Base-by-base conservation (phyloP, 441 rosid genomes). In the Euphorbia schlechtendalii region DNA sequence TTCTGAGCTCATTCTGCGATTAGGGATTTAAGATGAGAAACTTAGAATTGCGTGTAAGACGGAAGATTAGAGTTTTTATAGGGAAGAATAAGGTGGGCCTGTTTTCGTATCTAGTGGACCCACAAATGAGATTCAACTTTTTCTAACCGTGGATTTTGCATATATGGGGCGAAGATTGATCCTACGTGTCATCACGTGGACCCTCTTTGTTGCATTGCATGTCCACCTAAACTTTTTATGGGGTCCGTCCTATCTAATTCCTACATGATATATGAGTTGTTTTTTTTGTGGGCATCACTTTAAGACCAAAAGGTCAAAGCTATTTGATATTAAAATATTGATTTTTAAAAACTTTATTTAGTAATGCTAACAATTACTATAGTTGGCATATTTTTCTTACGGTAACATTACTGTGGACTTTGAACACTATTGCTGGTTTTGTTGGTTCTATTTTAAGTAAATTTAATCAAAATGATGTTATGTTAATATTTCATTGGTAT, bases 1-100 rank as follows among this genome's bases (percentile, higher is more conserved):
- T 17, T 81, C 81, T 3, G 83, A 70, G 36, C 66, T 71, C 85
- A 86, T 79, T 22, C 10, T 17, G 18, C 18, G 48, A 5, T 32
- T 2, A 11, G 5, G 40, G 25, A 36, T 25, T 17, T 32, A 14
- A 7, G 8, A 11, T 4, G 40, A 10, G 21, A 5, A 22, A 1
- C 21, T 51, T 51, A 2, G 7, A 21, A 27, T 20, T 51, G 20
- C 6, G 25, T 5, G 27, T 11, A 8, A 2, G n/a, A 14, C 3
- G 4, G 12, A 15, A 11, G 11, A 18, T 0, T n/a, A 17, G 9
- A 66, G 43, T 51, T 28, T 74, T 41, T 56, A 30, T 14, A 5
- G 5, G 24, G 27, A 21, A 22, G 49, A 21, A 18, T 36, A 8
- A 20, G 45, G 56, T 38, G 60, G 59, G 66, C 24, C 55, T 62